phyloP scores from a whole-genome alignment of 106 monocot species.

The Ottelia alismoides region DNA sequence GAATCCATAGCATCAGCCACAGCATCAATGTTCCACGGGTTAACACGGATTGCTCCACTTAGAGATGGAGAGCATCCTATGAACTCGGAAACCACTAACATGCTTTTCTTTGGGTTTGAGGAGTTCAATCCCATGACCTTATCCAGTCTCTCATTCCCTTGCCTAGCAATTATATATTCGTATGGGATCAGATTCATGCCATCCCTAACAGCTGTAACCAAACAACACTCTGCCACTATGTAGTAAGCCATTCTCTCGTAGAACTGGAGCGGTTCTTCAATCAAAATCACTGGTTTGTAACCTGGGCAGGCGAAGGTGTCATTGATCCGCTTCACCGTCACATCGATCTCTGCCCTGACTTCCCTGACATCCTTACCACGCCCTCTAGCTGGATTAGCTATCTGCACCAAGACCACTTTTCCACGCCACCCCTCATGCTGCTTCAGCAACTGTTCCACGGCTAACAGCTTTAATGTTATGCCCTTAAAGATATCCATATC shows the following conservation, averaged over 20 bases:
- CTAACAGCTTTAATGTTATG: slow-evolving; percentile 64
- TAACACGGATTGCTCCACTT: slow-evolving; percentile 4
- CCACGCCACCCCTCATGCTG: slow-evolving; percentile 31
- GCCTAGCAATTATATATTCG: slow-evolving; percentile 57
- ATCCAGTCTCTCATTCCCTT: slow-evolving; percentile 12
- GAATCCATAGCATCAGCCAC: background rate
- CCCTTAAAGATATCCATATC: slow-evolving; percentile 19
- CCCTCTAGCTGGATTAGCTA: slow-evolving; percentile 63
- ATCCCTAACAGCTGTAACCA: slow-evolving; percentile 66
- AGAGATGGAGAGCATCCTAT: slow-evolving; percentile 6
- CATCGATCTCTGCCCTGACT: slow-evolving; percentile 32
- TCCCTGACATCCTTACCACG: slow-evolving; percentile 62
- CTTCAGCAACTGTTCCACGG: slow-evolving; percentile 50
- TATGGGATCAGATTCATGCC: slow-evolving; percentile 23
- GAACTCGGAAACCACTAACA: slow-evolving; percentile 1
- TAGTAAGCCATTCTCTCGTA: slow-evolving; percentile 67
- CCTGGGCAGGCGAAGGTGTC: slow-evolving; percentile 33
- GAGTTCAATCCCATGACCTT: background rate
- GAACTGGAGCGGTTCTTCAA: slow-evolving; percentile 27
- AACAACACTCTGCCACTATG: slow-evolving; percentile 50
- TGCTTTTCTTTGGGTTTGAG: background rate
- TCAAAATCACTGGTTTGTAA: slow-evolving; percentile 47
- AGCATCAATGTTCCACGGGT: slow-evolving; percentile 4
- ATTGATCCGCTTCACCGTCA: slow-evolving; percentile 35
- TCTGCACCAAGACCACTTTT: slow-evolving; percentile 53